Percentiles rank a stretch among this genome's conserved stretches.
Evolutionary conservation across 495 filamentous ascomycete genomes (phyloP).

Genomic region (Tuber calosporum): DNA sequence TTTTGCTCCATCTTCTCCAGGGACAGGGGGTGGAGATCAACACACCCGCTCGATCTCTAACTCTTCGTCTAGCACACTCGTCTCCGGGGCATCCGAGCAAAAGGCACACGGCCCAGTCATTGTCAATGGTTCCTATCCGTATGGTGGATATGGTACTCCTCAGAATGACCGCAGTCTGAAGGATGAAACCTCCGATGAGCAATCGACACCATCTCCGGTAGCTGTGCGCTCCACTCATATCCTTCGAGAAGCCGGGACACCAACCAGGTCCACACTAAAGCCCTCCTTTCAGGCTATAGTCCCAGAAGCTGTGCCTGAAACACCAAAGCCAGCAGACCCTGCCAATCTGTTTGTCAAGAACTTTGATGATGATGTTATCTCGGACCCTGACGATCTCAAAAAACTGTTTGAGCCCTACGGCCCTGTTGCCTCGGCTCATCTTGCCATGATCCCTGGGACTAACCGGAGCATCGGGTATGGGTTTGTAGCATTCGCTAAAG

Average conservation of each 20-base stretch:
- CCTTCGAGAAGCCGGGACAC: constrained; percentile 14
- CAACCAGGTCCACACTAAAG: constrained; percentile 17
- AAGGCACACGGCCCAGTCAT: constrained; percentile 18
- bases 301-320: constrained; percentile 35
- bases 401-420: constrained; percentile 79
- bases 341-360: constrained; percentile 99
- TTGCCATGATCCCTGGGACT: constrained; percentile 72
- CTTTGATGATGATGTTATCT: constrained; percentile 47
- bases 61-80: constrained; percentile 29
- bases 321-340: constrained; percentile 36
- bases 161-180: constrained; percentile 10
- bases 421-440: constrained; percentile 86
- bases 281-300: constrained; percentile 28
- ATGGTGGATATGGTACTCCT: constrained; percentile 31
- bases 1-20: neutral
- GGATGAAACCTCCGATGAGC: constrained; percentile 29
- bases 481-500: constrained; percentile 92
- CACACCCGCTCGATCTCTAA: constrained; percentile 27
- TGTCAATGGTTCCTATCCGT: constrained; percentile 18
- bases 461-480: constrained; percentile 96
- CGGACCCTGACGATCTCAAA: constrained; percentile 47
- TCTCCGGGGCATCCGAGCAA: constrained; percentile 23
- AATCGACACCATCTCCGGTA: constrained; percentile 30
- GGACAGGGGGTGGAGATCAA: constrained; percentile 3
- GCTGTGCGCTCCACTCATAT: constrained; percentile 15